A percentile compares a stretch with the other conserved stretches of the same genome.
These are phyloP conservation scores for Kodamaea arcana DNA, from an alignment of 1,139 yeast genomes.

Conservation along the genomic window DNA sequence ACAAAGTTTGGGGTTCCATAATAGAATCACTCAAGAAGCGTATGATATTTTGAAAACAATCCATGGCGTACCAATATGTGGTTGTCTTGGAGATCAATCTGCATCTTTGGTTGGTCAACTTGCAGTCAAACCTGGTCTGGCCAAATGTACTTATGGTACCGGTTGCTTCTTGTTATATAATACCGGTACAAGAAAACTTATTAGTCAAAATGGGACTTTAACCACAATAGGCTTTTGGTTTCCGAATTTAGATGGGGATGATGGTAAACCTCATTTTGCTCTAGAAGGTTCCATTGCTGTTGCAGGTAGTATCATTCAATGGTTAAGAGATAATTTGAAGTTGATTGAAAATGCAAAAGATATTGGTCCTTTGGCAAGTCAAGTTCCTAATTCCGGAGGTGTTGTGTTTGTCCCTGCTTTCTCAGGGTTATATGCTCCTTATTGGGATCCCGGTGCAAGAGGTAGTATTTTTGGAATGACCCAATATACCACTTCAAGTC, in stretches of 20 bases:
- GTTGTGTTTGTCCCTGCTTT: constrained; percentile 95
- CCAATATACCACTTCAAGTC: constrained; percentile 81
- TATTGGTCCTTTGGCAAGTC: constrained; percentile 85
- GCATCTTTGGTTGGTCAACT: constrained; percentile 92
- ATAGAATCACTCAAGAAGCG: constrained; percentile 49
- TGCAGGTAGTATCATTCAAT: constrained; percentile 91
- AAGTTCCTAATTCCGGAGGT: constrained; percentile 81
- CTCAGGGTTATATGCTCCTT: constrained; percentile 91
- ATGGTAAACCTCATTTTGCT: constrained; percentile 74
- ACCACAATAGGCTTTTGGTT: constrained; percentile 92
- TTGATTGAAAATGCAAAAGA: constrained; percentile 79
- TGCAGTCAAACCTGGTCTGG: constrained; percentile 79
- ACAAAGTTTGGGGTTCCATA: constrained; percentile 47
- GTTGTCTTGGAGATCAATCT: constrained; percentile 92
- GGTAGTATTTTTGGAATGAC: constrained; percentile 93
- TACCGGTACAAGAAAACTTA: constrained; percentile 66
- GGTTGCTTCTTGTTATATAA: constrained; percentile 90
- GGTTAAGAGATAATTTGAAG: constrained; percentile 89
- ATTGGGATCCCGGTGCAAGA: constrained; percentile 91
- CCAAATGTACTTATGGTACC: constrained; percentile 97
- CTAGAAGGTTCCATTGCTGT: constrained; percentile 95
- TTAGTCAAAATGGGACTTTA: constrained; percentile 75
- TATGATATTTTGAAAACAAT: constrained; percentile 47
- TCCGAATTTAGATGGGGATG: constrained; percentile 54
- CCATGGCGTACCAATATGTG: constrained; percentile 70